Evolutionary conservation across 2,329 filamentous ascomycete species (phyloP).

Genomic region (Cladosporium sp.): DNA sequence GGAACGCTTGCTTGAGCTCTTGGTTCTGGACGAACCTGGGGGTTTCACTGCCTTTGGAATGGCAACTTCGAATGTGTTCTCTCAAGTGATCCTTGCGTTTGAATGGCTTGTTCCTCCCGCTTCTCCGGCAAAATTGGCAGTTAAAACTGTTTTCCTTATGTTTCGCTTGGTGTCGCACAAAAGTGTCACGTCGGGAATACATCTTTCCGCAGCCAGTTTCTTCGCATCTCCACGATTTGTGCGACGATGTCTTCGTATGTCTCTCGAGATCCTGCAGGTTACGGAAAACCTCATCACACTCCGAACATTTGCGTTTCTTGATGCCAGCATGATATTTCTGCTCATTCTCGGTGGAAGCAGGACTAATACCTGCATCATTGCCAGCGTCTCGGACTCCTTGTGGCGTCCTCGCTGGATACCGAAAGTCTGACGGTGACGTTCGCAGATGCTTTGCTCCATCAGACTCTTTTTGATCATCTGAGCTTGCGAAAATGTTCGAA

Average conservation of each 20-base stretch:
- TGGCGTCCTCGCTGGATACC: not conserved
- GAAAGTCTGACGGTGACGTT: not conserved
- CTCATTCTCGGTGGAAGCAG: not conserved
- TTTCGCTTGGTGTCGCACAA: not conserved
- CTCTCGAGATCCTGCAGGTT: not conserved
- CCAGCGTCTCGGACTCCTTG: not conserved
- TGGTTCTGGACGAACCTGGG: not conserved
- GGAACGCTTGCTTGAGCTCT: not conserved
- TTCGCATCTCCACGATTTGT: constrained; percentile 4
- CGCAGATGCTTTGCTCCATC: not conserved
- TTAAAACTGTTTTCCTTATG: not conserved
- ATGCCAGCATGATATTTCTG: not conserved
- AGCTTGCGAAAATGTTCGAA: not conserved
- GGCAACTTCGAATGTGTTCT: constrained; percentile 3
- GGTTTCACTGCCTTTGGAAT: not conserved
- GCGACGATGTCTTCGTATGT: not conserved
- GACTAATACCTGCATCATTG: not conserved
- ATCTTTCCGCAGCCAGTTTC: not conserved
- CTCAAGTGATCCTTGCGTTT: constrained; percentile 1
- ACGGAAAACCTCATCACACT: not conserved
- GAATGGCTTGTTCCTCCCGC: not conserved
- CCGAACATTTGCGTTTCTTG: not conserved
- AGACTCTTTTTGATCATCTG: not conserved
- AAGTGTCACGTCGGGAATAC: not conserved
- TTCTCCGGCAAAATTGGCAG: not conserved